Percentiles rank a stretch among this genome's conserved stretches.
These are phyloP conservation scores for Dryadomyces sulphureus DNA, from an alignment of 2,329 filamentous ascomycete species.

Conservation along the genomic window DNA sequence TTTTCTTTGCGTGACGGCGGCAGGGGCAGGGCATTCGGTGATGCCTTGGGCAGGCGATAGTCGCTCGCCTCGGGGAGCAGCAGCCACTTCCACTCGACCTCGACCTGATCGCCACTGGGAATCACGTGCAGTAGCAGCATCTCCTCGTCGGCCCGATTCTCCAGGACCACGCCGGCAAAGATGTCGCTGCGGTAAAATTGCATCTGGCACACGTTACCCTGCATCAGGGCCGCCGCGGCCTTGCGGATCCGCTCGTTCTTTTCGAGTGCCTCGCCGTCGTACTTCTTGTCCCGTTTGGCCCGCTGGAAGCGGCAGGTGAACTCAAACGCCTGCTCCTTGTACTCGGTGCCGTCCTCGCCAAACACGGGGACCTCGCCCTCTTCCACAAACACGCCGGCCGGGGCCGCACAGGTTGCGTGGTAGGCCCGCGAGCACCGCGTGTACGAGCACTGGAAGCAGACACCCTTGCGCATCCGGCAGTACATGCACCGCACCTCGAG, in stretches of 20 bases:
- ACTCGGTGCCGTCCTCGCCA: constrained; percentile 80
- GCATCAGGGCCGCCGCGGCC: constrained; percentile 52
- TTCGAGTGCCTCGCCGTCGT: constrained; percentile 55
- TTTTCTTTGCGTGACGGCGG: constrained; percentile 47
- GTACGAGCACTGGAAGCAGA: constrained; percentile 90
- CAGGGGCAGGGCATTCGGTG: constrained; percentile 56
- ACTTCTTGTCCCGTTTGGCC: constrained; percentile 67
- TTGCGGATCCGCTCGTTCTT: constrained; percentile 52
- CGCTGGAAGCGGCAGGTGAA: constrained; percentile 92
- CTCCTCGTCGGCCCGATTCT: constrained; percentile 65
- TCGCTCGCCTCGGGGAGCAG: constrained; percentile 57
- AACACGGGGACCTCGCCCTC: constrained; percentile 75
- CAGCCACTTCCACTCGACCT: constrained; percentile 77
- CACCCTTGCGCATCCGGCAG: constrained; percentile 87
- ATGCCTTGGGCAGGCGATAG: constrained; percentile 60
- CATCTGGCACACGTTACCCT: constrained; percentile 70
- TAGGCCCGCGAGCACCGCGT: constrained; percentile 91
- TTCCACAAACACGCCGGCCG: constrained; percentile 85
- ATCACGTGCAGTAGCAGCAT: constrained; percentile 68
- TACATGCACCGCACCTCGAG: constrained; percentile 88
- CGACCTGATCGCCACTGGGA: constrained; percentile 63
- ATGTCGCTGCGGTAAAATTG: constrained; percentile 77
- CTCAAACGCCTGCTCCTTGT: constrained; percentile 81
- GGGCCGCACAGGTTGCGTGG: constrained; percentile 85
- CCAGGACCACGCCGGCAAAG: constrained; percentile 75